phyloP scores from a whole-genome alignment of 164 flowering plant species.

The Dillenia suffruticosa region DNA sequence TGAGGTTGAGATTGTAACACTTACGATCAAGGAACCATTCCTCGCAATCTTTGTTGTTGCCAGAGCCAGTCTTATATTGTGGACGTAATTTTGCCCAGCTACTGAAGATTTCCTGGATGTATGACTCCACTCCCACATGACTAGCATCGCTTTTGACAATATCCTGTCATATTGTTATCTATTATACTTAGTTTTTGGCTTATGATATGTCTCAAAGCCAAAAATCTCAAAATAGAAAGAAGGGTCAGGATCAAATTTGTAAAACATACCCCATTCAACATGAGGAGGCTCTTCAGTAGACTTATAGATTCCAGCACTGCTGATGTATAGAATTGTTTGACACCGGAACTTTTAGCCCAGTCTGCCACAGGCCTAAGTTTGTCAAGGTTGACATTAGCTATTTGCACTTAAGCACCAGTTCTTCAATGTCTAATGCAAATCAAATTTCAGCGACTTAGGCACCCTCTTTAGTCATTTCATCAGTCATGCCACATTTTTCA shows the following conservation, averaged over 20 bases:
- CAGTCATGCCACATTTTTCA: too few relatives aligned
- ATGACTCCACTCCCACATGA: slow-evolving; percentile 86
- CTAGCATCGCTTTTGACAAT: slow-evolving; percentile 80
- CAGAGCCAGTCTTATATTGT: slow-evolving; percentile 99
- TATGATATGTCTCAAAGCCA: background rate
- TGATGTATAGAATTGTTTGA: slow-evolving; percentile 83
- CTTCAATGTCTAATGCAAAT: too few relatives aligned
- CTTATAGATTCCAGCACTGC: slow-evolving; percentile 98
- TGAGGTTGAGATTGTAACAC: slow-evolving; percentile 13
- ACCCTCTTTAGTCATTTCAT: too few relatives aligned
- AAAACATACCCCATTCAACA: slow-evolving; percentile 86
- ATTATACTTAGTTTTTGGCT: background rate
- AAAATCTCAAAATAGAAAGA: too few relatives aligned
- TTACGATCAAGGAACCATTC: slow-evolving; percentile 99
- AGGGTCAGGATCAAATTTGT: background rate
- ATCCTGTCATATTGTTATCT: slow-evolving; percentile 50
- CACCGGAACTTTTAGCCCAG: slow-evolving; percentile 90
- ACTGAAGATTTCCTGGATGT: slow-evolving; percentile 57
- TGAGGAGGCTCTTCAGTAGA: slow-evolving; percentile 94
- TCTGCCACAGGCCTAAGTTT: slow-evolving; percentile 79
- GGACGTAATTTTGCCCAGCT: slow-evolving; percentile 91
- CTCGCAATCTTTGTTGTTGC: slow-evolving; percentile 98
- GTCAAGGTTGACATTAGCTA: slow-evolving; percentile 8
- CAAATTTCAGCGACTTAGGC: too few relatives aligned
- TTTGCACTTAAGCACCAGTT: too few relatives aligned